Conservation (phyloP, 2,329 filamentous ascomycete genomes). For the Nigrospora osmanthi region DNA sequence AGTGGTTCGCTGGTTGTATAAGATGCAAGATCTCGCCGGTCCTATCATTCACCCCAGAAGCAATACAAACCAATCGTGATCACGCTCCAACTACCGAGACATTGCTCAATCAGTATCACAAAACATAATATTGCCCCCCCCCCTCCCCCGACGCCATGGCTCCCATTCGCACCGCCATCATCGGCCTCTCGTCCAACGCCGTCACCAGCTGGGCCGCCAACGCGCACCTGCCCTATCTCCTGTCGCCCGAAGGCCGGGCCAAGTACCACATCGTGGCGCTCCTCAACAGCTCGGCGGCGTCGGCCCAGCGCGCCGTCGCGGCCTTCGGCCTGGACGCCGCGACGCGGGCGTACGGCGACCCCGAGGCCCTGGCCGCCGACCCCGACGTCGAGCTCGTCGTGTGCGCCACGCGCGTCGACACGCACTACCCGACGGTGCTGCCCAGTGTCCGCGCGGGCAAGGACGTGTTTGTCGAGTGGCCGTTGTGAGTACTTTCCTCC, state of each 20-base stretch:
- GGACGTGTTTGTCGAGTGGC: constrained; percentile 48
- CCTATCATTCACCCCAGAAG: too few species aligned
- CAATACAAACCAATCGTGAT: too few species aligned
- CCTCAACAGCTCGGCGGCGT: constrained; percentile 36
- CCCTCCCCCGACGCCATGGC: constrained; percentile 23
- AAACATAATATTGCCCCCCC: too few species aligned
- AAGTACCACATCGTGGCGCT: constrained; percentile 41
- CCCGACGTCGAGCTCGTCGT: constrained; percentile 44
- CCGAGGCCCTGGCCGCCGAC: constrained; percentile 37
- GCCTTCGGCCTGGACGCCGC: constrained; percentile 28
- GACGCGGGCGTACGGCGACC: constrained; percentile 39
- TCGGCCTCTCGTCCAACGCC: constrained; percentile 45
- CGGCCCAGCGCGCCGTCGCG: constrained; percentile 32
- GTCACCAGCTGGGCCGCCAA: constrained; percentile 42
- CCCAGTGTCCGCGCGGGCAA: constrained; percentile 44
- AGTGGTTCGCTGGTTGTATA: too few species aligned
- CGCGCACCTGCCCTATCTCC: constrained; percentile 52
- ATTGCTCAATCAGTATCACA: too few species aligned
- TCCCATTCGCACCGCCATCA: constrained; percentile 44
- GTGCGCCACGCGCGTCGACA: constrained; percentile 42
- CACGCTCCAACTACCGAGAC: too few species aligned
- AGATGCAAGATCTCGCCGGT: too few species aligned
- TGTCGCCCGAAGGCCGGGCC: constrained; percentile 30
- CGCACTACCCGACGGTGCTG: constrained; percentile 34
- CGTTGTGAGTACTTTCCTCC: constrained; percentile 26